These are phyloP conservation scores for Trapa incisa DNA, from an alignment of 345 rosid species.

Conservation along the genomic window DNA sequence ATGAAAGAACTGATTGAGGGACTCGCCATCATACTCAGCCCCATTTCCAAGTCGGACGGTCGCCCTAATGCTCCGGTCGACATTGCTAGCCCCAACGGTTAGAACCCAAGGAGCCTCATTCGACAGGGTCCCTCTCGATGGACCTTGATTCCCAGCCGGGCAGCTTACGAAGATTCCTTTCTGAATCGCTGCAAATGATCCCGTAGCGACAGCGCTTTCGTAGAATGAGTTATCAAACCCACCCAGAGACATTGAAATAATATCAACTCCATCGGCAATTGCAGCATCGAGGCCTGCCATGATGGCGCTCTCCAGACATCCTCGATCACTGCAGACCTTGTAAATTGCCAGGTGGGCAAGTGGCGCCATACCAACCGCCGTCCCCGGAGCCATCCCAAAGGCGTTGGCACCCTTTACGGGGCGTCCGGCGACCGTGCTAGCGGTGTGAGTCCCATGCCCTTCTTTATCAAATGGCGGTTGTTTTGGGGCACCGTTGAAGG, in stretches of 20 bases:
- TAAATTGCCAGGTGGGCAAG: conserved; percentile 4
- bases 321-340: not conserved
- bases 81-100: conserved; percentile 12
- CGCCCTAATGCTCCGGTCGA: conserved; percentile 5
- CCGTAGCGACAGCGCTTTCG: not conserved
- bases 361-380: conserved; percentile 3
- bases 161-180: conserved; percentile 11
- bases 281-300: not conserved
- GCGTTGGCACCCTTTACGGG: conserved; percentile 1
- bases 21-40: conserved; percentile 7
- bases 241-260: conserved; percentile 2
- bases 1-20: conserved; percentile 5
- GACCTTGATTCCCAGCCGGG: not conserved
- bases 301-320: not conserved
- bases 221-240: not conserved
- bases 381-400: not conserved
- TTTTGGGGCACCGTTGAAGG: not conserved
- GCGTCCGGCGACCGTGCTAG: conserved; percentile 6
- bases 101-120: conserved; percentile 16
- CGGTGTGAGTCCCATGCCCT: conserved; percentile 7
- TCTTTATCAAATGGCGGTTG: not conserved
- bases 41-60: conserved; percentile 8
- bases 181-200: conserved; percentile 10
- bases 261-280: not conserved
- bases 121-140: not conserved